Base-by-base conservation (phyloP, 352 stramenopile genomes). In the Phytophthora pluvialis region DNA sequence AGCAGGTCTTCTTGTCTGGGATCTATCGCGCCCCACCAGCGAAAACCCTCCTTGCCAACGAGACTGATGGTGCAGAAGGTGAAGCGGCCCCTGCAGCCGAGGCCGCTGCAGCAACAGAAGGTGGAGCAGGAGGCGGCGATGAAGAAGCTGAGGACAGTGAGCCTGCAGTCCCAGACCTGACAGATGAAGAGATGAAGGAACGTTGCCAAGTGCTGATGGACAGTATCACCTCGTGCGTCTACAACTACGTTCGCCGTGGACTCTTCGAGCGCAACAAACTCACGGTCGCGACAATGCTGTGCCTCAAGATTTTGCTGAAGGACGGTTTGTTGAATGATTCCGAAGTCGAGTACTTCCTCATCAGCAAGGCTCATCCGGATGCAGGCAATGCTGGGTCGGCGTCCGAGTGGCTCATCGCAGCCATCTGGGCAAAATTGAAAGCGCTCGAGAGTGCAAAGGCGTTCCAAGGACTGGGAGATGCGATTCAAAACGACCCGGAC, bases 191-290 rank as follows among this genome's bases (percentile, higher is more conserved):
- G 60, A 88, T 98, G 72, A 71, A 71, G 0, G 77, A 69, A 29
- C 87, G 94, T 10, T 98, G 83, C 16, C 73, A 77, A 12, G 72
- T 93, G 21, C 80, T 99, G 16, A 97, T 96, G 76, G 77, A 97
- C 36, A 96, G 89, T 46, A 98, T 99, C 68, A 99, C 95, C 0
- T 88, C 78, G 9, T 98, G 93, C 54, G 91, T 98, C 1, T 99
- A 98, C 69, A 97, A 98, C 72, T 99, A 99, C 64, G 84, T 99
- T 42, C 89, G 94, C 3, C 88, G 95, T 31, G 96, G 96, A 0
- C 78, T 99, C 1, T 98, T 98, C 68, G 96, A 99, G 64, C 83
- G 85, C 26, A 95, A 99, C 68, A 98, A 99, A 64, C 82, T 99
- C 15, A 98, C 93, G 3, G 89, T 99, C 12, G 90, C 94, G 3